A percentile compares a stretch with the other conserved stretches of the same genome.
Conservation (phyloP, 2,329 filamentous ascomycete species). For the Proliferodiscus dingleyae region DNA sequence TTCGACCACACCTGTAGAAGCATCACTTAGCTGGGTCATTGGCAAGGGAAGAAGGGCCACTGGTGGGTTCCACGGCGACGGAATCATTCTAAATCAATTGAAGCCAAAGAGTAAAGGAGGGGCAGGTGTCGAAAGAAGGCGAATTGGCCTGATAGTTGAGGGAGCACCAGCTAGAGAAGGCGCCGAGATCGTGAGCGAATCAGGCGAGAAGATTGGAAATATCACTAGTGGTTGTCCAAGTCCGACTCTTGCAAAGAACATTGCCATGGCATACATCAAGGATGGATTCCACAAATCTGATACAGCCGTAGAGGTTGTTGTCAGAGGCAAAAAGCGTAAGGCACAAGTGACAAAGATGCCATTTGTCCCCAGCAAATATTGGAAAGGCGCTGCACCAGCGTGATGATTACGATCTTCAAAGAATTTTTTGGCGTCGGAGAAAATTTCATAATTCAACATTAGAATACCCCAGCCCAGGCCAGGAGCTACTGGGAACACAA, state of each 20-base stretch:
- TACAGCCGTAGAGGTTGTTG: slow-evolving; percentile 59
- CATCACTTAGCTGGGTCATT: slow-evolving; percentile 73
- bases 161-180: slow-evolving; percentile 89
- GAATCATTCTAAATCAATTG: slow-evolving; percentile 72
- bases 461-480: background rate
- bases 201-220: slow-evolving; percentile 65
- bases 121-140: slow-evolving; percentile 61
- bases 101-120: slow-evolving; percentile 69
- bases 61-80: slow-evolving; percentile 80
- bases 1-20: slow-evolving; percentile 63
- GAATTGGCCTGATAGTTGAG: slow-evolving; percentile 76
- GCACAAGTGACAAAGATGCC: slow-evolving; percentile 67
- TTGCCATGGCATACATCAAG: slow-evolving; percentile 84
- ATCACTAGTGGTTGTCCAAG: slow-evolving; percentile 89
- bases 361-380: slow-evolving; percentile 64
- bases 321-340: slow-evolving; percentile 62
- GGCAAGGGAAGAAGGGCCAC: slow-evolving; percentile 65
- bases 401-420: background rate
- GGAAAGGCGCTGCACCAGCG: slow-evolving; percentile 21
- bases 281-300: slow-evolving; percentile 64
- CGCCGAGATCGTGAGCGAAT: slow-evolving; percentile 64
- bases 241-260: slow-evolving; percentile 81
- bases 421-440: background rate
- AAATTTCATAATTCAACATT: background rate
- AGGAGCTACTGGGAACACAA: background rate